Evolutionary conservation across 176 grass and related monocot species (phyloP).

Genomic region (Saccharum officinarum): DNA sequence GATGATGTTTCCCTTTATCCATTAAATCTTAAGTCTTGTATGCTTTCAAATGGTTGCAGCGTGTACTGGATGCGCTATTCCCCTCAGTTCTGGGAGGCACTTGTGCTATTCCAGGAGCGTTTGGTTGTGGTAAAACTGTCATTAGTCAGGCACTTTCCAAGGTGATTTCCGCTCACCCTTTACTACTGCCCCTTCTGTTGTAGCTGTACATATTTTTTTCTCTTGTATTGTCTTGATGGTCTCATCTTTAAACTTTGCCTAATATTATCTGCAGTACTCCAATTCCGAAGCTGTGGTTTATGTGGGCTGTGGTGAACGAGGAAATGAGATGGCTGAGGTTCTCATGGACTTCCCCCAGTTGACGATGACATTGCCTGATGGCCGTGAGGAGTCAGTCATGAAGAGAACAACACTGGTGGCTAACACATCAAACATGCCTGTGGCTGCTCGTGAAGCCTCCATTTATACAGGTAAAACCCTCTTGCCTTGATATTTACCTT

Average conservation of each 20-base stretch:
- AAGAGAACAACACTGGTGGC: conserved; percentile 93
- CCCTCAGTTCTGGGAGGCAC: conserved; percentile 93
- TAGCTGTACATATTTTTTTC: no score
- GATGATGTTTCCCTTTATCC: conserved; percentile 6
- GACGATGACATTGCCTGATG: conserved; percentile 87
- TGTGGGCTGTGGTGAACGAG: conserved; percentile 89
- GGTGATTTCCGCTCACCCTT: conserved; percentile 32
- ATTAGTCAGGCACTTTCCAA: conserved; percentile 98
- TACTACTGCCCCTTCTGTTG: background rate
- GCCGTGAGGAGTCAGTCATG: conserved; percentile 97
- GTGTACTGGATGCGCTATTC: conserved; percentile 90
- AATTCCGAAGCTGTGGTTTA: conserved; percentile 90
- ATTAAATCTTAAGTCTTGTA: background rate
- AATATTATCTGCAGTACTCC: conserved; percentile 47
- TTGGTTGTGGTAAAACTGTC: conserved; percentile 97
- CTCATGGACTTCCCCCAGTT: conserved; percentile 96
- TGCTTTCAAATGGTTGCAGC: conserved; percentile 40
- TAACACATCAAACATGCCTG: conserved; percentile 98
- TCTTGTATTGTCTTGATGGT: no score
- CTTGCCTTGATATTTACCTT: conserved; percentile 5
- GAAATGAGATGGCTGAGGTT: conserved; percentile 96
- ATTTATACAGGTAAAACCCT: conserved; percentile 76
- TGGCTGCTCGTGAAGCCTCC: conserved; percentile 95
- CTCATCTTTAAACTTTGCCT: no score
- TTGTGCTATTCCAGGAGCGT: conserved; percentile 93